A percentile compares a stretch with the other conserved stretches of the same genome.
phyloP scores from a whole-genome alignment of 2,329 filamentous ascomycete species.

The Clarireedia homoeocarpa region DNA sequence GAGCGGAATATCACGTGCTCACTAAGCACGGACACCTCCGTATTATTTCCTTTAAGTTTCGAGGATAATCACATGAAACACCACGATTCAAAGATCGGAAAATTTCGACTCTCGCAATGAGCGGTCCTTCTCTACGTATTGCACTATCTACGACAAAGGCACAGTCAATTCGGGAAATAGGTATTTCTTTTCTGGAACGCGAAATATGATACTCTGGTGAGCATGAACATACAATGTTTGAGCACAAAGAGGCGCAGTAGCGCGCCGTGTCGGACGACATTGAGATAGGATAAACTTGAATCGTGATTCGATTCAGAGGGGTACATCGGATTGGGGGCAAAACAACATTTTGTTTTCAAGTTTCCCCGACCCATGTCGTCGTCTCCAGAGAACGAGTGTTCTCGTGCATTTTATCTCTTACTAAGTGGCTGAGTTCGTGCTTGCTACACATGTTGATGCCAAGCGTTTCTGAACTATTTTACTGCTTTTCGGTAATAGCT shows the following conservation, averaged over 20 bases:
- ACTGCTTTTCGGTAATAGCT: background rate
- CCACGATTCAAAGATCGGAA: no score
- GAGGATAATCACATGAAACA: no score
- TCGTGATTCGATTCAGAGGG: background rate
- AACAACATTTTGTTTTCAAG: background rate
- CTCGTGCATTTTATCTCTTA: background rate
- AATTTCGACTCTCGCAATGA: no score
- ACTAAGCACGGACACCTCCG: no score
- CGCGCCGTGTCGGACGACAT: background rate
- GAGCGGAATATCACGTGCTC: no score
- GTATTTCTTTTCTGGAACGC: background rate
- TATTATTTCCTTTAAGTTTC: no score
- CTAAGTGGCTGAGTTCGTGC: background rate
- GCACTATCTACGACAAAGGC: no score
- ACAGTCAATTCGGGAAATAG: background rate
- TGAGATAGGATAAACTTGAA: background rate
- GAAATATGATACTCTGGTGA: background rate
- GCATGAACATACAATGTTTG: background rate
- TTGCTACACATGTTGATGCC: background rate
- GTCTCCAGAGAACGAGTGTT: background rate
- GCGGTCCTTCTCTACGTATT: no score
- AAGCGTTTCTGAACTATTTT: slow-evolving; percentile 2
- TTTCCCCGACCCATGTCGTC: background rate
- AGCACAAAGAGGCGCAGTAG: background rate
- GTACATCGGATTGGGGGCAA: background rate